These are phyloP conservation scores for Picea mariana DNA, from an alignment of 83 land plant genomes.

Conservation along the genomic window DNA sequence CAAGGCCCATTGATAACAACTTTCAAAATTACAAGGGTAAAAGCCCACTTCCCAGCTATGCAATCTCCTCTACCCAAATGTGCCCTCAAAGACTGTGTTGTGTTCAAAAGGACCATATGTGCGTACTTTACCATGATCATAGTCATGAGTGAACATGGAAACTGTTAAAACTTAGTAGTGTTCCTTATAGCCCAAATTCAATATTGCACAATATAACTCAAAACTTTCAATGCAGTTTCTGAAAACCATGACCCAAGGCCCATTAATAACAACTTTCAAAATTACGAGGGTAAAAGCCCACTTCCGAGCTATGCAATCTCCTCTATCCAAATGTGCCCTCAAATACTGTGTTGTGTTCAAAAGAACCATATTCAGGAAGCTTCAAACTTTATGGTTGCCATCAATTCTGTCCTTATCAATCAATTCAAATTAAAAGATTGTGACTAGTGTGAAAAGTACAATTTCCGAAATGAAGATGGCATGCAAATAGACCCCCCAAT, in stretches of 20 bases:
- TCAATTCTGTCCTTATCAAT: no score
- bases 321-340: neutral
- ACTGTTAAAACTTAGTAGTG: neutral
- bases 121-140: neutral
- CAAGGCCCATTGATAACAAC: neutral
- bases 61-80: neutral
- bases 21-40: no score
- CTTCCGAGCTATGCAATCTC: neutral
- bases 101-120: neutral
- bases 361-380: no score
- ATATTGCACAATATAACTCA: neutral
- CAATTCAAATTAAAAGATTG: no score
- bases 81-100: neutral
- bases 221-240: neutral
- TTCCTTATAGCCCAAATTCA: neutral
- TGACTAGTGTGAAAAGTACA: no score
- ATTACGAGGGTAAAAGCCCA: neutral
- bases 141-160: neutral
- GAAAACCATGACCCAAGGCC: neutral
- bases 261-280: neutral
- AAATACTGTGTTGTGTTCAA: neutral
- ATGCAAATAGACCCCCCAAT: no score
- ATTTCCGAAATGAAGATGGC: no score
- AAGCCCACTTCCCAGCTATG: neutral
- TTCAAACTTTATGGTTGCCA: no score